Evolutionary conservation across 805 yeast species (phyloP).

Genomic region (Ogataea haglerorum): DNA sequence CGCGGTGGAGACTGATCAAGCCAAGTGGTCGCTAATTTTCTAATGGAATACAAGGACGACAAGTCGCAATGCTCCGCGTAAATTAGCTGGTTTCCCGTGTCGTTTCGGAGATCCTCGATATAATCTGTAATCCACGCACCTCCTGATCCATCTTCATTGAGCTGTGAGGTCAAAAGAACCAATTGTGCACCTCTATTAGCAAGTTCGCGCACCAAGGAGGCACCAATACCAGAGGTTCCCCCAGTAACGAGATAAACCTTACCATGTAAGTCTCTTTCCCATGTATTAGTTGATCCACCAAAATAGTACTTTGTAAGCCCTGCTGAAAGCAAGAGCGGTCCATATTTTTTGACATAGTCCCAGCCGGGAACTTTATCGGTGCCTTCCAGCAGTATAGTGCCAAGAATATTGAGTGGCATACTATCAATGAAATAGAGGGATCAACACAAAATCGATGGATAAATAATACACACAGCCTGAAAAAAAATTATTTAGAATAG

Average conservation of each 20-base stretch:
- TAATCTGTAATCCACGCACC: constrained; percentile 69
- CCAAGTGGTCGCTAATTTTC: constrained; percentile 94
- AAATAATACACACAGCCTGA: constrained; percentile 7
- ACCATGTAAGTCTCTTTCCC: constrained; percentile 93
- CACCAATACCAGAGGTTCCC: constrained; percentile 93
- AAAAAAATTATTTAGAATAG: constrained; percentile 6
- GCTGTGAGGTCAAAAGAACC: constrained; percentile 59
- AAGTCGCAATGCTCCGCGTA: constrained; percentile 92
- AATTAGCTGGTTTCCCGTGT: constrained; percentile 66
- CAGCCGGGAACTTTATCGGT: constrained; percentile 74
- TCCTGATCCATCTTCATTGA: constrained; percentile 45
- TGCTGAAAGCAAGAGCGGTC: constrained; percentile 49
- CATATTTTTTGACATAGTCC: constrained; percentile 51
- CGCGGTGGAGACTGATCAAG: constrained; percentile 87
- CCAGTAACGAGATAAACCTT: constrained; percentile 82
- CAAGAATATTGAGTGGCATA: constrained; percentile 86
- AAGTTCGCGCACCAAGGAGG: constrained; percentile 66
- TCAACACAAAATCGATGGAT: neutral
- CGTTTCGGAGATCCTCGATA: constrained; percentile 70
- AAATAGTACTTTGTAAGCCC: constrained; percentile 65
- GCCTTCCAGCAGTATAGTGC: constrained; percentile 69
- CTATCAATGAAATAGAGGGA: neutral
- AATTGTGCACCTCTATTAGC: constrained; percentile 86
- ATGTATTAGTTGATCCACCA: constrained; percentile 76
- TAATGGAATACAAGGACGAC: constrained; percentile 63